Percentiles rank a stretch among this genome's conserved stretches.
Evolutionary conservation across 2,329 filamentous ascomycete species (phyloP).

Genomic region (Pseudogymnoascus sp.): DNA sequence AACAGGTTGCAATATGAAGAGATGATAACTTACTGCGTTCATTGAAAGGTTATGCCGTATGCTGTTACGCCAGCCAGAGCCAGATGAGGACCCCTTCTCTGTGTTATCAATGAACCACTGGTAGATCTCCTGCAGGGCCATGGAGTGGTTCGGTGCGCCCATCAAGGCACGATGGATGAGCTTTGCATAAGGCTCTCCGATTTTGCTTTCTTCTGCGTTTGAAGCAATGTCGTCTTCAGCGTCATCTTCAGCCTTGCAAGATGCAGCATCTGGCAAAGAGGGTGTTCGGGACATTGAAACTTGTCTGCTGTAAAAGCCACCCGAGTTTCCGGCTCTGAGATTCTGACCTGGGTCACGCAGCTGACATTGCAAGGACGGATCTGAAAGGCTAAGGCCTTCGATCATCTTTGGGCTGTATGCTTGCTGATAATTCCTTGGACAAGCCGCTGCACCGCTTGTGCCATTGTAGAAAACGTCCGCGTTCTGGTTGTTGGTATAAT

Average conservation of each 20-base stretch:
- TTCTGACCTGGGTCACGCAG: background rate
- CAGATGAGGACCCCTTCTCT: conserved; percentile 54
- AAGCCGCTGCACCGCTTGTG: background rate
- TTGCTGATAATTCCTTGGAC: background rate
- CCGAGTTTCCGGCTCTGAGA: background rate
- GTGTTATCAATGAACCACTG: conserved; percentile 81
- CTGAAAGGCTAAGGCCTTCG: background rate
- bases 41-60: conserved; percentile 94
- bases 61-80: conserved; percentile 82
- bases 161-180: conserved; percentile 71
- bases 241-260: conserved; percentile 23
- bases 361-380: background rate
- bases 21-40: conserved; percentile 62
- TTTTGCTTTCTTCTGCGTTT: conserved; percentile 22
- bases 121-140: conserved; percentile 82
- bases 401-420: background rate
- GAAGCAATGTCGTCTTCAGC: conserved; percentile 22
- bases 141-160: conserved; percentile 54
- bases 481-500: background rate
- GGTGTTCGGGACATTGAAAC: conserved; percentile 13
- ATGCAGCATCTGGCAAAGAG: conserved; percentile 16
- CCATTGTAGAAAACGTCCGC: background rate
- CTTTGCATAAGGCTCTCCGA: conserved; percentile 64
- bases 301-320: conserved; percentile 3
- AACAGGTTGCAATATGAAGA: conserved; percentile 17